Percentiles rank a stretch among this genome's conserved stretches.
Evolutionary conservation across 768 basidiomycete species (phyloP).

Genomic region (Lentinula edodes): DNA sequence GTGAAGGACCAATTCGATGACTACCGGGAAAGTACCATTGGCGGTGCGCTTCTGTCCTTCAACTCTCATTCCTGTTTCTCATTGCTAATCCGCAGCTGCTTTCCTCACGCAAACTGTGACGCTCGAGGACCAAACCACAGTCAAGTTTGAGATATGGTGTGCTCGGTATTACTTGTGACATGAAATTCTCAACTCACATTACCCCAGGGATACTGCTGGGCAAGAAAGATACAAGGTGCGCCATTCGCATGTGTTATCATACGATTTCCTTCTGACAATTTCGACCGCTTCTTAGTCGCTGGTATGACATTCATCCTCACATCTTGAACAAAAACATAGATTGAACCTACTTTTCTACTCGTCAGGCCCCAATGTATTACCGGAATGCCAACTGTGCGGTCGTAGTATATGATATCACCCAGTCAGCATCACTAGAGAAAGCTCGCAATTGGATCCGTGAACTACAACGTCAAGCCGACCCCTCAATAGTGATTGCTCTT

Average conservation of each 20-base stretch:
- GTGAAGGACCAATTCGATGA: constrained; percentile 97
- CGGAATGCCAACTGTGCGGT: constrained; percentile 92
- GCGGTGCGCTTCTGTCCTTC: constrained; percentile 41
- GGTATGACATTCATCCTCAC: constrained; percentile 25
- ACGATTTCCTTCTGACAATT: constrained; percentile 13
- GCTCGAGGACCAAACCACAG: constrained; percentile 80
- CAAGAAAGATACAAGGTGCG: constrained; percentile 91
- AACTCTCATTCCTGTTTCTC: constrained; percentile 11
- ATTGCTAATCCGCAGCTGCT: constrained; percentile 54
- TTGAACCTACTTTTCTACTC: constrained; percentile 7
- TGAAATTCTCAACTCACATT: constrained; percentile 7
- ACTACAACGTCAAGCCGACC: constrained; percentile 95
- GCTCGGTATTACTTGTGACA: constrained; percentile 13
- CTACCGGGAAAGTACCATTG: constrained; percentile 92
- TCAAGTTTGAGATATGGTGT: constrained; percentile 98
- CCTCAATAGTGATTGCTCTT: constrained; percentile 91
- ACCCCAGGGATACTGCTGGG: constrained; percentile 84
- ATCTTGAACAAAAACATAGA: neutral
- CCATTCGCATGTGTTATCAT: constrained; percentile 2
- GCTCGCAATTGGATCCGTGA: constrained; percentile 96
- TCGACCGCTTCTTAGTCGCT: constrained; percentile 39
- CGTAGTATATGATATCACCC: constrained; percentile 95
- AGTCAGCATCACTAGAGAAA: constrained; percentile 86
- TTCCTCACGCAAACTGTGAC: constrained; percentile 98
- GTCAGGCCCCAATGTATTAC: constrained; percentile 92